Base-by-base conservation (phyloP, 2,329 filamentous ascomycete species). In the Aspergillus costaricaensis region DNA sequence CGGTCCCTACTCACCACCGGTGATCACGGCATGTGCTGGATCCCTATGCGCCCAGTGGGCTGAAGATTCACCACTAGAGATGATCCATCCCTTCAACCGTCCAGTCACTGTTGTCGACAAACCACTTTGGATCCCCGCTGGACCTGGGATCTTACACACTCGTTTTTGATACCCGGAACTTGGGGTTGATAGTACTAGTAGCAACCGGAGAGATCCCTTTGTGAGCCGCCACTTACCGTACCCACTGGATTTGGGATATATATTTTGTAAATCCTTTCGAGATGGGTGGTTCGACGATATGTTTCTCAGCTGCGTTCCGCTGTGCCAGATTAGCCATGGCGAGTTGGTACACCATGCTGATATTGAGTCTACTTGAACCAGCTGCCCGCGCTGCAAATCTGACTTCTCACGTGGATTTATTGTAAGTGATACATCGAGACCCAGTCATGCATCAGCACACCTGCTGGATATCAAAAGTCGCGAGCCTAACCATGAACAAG, bases 401-500 rank as follows among this genome's bases (percentile, higher is more conserved):
- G 14, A 67, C 65, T 7, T 60, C 68, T 19, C 65, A 72, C 62
- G 71, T 74, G 12, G 64, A 73, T 63, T 54, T 71, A 25, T 74
- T 73, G 71, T 74, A 59, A 62, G 68, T 67, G 43, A 17, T 14
- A 30, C 2, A 14, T 47, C 15, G 17, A 4, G 50, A 14, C 2
- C 15, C 12, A 27, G 27, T 6, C 5, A 10, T 10, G 5, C 27
- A 25, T 19, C 44, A 9, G 17, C 36, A 25, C 23, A 9, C 2
- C 8, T 14, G 27, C 2, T 51, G 21, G 7, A 36, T 10, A 23
- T 10, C 9, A n/a, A 50, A 23, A 48, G 36, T 9, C 39, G 23
- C 5, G 1, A 10, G 14, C 25, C 41, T 62, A 73, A 66, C 14
- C 23, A 44, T 21, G 3, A 21, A 27, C 25, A 44, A 75, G 73